A percentile compares a stretch with the other conserved stretches of the same genome.
These are phyloP conservation scores for Xylaria scruposa DNA, from an alignment of 495 filamentous ascomycete species.

Conservation along the genomic window DNA sequence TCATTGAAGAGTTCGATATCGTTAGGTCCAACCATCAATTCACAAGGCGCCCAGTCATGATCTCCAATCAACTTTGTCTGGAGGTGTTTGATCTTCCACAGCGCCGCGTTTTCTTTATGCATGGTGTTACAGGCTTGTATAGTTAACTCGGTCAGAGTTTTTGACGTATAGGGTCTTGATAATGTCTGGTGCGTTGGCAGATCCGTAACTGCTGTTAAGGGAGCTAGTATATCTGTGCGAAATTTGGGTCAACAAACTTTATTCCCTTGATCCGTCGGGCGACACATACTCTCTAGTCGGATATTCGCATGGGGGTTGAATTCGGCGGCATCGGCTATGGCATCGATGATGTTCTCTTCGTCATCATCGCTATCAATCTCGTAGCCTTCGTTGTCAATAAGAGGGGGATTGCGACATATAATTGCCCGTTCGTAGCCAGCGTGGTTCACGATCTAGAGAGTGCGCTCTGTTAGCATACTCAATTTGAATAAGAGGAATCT, in stretches of 20 bases:
- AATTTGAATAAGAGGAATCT: neutral
- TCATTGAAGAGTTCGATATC: slow-evolving; percentile 61
- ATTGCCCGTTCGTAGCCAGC: slow-evolving; percentile 85
- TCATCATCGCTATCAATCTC: slow-evolving; percentile 84
- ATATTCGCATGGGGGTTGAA: slow-evolving; percentile 85
- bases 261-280: neutral
- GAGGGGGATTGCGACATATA: slow-evolving; percentile 73
- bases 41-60: slow-evolving; percentile 77
- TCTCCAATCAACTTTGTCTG: slow-evolving; percentile 82
- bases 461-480: slow-evolving; percentile 20
- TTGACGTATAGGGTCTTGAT: slow-evolving; percentile 80
- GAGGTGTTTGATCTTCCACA: slow-evolving; percentile 80
- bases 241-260: slow-evolving; percentile 32
- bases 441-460: slow-evolving; percentile 75
- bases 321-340: slow-evolving; percentile 71
- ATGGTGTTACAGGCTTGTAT: slow-evolving; percentile 70
- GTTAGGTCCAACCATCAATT: slow-evolving; percentile 60
- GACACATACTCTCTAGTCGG: slow-evolving; percentile 75
- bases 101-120: slow-evolving; percentile 74
- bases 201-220: slow-evolving; percentile 84
- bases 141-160: slow-evolving; percentile 80
- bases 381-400: slow-evolving; percentile 87
- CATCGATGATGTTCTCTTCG: slow-evolving; percentile 67
- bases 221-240: slow-evolving; percentile 77
- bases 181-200: slow-evolving; percentile 83